Evolutionary conservation across 2,329 filamentous ascomycete genomes (phyloP).

Genomic region (Stemphylium lycopersici): DNA sequence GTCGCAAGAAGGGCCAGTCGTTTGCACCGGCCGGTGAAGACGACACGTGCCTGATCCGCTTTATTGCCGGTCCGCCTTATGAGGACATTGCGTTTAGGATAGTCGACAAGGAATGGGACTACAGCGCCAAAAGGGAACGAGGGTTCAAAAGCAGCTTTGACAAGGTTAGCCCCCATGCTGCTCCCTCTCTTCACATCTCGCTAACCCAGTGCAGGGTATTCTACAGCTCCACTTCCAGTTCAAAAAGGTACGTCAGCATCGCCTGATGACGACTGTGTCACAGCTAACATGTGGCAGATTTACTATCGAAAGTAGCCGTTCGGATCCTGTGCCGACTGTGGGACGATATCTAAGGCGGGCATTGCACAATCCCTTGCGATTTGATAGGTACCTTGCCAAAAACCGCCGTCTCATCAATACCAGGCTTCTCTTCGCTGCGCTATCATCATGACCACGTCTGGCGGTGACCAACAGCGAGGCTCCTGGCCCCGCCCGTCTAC

Average conservation of each 20-base stretch:
- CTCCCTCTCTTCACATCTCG: constrained; percentile 3
- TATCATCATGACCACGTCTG: constrained; percentile 8
- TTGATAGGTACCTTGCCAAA: constrained; percentile 5
- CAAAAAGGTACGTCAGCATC: constrained; percentile 76
- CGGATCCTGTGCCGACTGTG: neutral
- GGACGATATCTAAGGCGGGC: constrained; percentile 1
- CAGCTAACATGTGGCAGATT: constrained; percentile 47
- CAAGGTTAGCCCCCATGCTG: constrained; percentile 69
- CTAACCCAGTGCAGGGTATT: constrained; percentile 71
- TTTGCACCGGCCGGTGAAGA: constrained; percentile 93
- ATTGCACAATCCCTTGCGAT: constrained; percentile 4
- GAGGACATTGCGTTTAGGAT: constrained; percentile 97
- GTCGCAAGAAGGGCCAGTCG: constrained; percentile 85
- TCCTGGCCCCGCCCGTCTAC: constrained; percentile 1
- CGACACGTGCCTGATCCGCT: constrained; percentile 94
- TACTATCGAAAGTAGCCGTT: constrained; percentile 55
- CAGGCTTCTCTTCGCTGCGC: constrained; percentile 3
- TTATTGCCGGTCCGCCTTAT: constrained; percentile 93
- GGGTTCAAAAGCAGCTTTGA: constrained; percentile 98
- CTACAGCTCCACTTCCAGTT: constrained; percentile 97
- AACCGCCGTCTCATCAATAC: neutral
- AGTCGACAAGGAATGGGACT: constrained; percentile 99
- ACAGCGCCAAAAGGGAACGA: constrained; percentile 90
- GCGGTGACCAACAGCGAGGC: constrained; percentile 16
- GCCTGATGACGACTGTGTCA: neutral